phyloP scores from a whole-genome alignment of 1,284 basidiomycete genomes.

The Cutaneotrichosporon daszewskae region DNA sequence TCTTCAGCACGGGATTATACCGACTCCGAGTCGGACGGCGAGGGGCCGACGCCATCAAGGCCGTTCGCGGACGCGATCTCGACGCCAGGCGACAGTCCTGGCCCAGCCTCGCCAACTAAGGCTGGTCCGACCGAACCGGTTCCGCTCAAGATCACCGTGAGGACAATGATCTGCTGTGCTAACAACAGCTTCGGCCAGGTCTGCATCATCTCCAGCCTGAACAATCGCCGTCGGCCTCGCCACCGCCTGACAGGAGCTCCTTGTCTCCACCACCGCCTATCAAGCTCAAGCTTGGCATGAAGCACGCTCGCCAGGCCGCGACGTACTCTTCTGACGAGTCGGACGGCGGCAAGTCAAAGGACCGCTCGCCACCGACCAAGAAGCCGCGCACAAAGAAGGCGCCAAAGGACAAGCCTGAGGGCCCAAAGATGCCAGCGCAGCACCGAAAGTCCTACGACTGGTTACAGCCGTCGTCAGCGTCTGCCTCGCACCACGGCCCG shows the following conservation, averaged over 20 bases:
- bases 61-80: constrained; percentile 1
- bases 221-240: neutral
- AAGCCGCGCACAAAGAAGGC: constrained; percentile 8
- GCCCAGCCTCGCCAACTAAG: constrained; percentile 1
- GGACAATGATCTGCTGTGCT: neutral
- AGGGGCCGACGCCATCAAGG: constrained; percentile 2
- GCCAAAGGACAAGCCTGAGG: neutral
- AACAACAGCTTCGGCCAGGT: constrained; percentile 7
- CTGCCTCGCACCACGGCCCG: constrained; percentile 39
- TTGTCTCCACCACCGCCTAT: constrained; percentile 35
- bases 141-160: constrained; percentile 5
- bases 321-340: constrained; percentile 30
- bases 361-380: constrained; percentile 11
- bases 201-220: constrained; percentile 2
- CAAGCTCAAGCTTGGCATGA: constrained; percentile 31
- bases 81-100: constrained; percentile 1
- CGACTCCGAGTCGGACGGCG: constrained; percentile 25
- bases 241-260: constrained; percentile 15
- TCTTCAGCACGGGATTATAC: constrained; percentile 25
- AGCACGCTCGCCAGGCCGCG: constrained; percentile 14
- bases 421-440: constrained; percentile 9
- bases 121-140: neutral
- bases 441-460: constrained; percentile 41
- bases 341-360: neutral
- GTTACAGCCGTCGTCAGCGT: constrained; percentile 32